Base-by-base conservation (phyloP, 2,329 filamentous ascomycete genomes). In the Claviceps africana region DNA sequence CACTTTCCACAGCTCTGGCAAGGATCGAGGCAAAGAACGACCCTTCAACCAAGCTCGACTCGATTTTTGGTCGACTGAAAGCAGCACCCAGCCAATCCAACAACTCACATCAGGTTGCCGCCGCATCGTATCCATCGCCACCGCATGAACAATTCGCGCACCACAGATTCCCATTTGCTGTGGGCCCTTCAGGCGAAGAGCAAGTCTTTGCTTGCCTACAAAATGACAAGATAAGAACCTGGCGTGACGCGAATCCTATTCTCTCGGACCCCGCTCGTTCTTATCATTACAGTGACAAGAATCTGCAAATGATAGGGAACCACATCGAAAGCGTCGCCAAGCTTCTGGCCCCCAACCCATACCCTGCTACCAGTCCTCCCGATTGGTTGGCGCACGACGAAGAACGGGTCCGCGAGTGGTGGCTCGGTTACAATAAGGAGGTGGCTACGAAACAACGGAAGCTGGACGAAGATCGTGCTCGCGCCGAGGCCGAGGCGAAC, bases 361-460 rank as follows among this genome's bases (percentile, higher is more conserved):
- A 69, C 54, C 77, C 76, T 15, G 64, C 77, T 2, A 72, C 60
- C 1, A 70, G 75, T 44, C 74, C 78, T 3, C 77, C 79, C 1
- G 70, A 71, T 19, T 78, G 76, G 70, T 70, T 81, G 56, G 64
- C 64, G 10, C 64, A 71, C 22, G 68, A 75, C 33, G 62, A 70
- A 2, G 72, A 72, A 33, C 70, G 70, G 55, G 66, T 73, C 0
- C 70, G 71, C 10, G 72, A 77, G 55, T 82, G 78, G 77, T 74
- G 72, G 66, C 62, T 71, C 11, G 76, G 75, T 0, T 74, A 71
- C 55, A 69, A 70, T 51, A 70, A 66, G 54, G 71, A 71, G 50
- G 46, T 61, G 13, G 63, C 67, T 9, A 60, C 62, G 1, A 67
- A 66, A 46, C 65, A 72, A 47, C 69, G 69, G 51, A 67, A 62